Percentiles rank a stretch among this genome's conserved stretches.
Conservation (phyloP, 768 basidiomycete genomes). For the Pisolithus orientalis region DNA sequence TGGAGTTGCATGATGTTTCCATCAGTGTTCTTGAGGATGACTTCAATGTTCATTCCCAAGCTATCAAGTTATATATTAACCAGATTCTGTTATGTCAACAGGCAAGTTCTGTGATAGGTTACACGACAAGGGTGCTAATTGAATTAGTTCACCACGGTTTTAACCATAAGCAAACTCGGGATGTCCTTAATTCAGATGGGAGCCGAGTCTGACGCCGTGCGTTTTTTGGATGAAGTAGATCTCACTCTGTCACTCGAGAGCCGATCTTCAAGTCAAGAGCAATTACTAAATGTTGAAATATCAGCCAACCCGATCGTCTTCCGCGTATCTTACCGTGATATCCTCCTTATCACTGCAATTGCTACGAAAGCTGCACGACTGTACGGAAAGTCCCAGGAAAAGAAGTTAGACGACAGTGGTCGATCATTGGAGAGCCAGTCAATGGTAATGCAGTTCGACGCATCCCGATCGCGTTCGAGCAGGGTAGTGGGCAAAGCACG, state of each 20-base stretch:
- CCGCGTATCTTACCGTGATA: slow-evolving; percentile 92
- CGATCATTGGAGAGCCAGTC: slow-evolving; percentile 6
- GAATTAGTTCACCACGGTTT: slow-evolving; percentile 68
- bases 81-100: slow-evolving; percentile 89
- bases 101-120: slow-evolving; percentile 38
- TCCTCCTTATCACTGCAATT: slow-evolving; percentile 81
- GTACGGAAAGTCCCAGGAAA: slow-evolving; percentile 43
- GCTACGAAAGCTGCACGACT: slow-evolving; percentile 81
- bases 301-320: slow-evolving; percentile 78
- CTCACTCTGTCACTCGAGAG: slow-evolving; percentile 83
- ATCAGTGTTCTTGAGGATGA: slow-evolving; percentile 87
- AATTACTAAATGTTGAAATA: slow-evolving; percentile 82
- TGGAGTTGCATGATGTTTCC: slow-evolving; percentile 88
- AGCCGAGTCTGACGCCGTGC: slow-evolving; percentile 69
- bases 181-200: slow-evolving; percentile 96
- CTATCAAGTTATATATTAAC: slow-evolving; percentile 78
- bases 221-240: slow-evolving; percentile 91
- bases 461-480: slow-evolving; percentile 3
- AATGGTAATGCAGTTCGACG: background rate
- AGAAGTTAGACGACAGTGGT: slow-evolving; percentile 3
- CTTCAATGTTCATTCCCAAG: slow-evolving; percentile 67
- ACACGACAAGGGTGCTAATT: slow-evolving; percentile 5
- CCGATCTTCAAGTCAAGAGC: slow-evolving; percentile 60
- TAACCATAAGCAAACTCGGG: slow-evolving; percentile 76
- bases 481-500: slow-evolving; percentile 31